These are phyloP conservation scores for Dipodascus geniculatus DNA, from an alignment of 805 yeast genomes.

Conservation along the genomic window DNA sequence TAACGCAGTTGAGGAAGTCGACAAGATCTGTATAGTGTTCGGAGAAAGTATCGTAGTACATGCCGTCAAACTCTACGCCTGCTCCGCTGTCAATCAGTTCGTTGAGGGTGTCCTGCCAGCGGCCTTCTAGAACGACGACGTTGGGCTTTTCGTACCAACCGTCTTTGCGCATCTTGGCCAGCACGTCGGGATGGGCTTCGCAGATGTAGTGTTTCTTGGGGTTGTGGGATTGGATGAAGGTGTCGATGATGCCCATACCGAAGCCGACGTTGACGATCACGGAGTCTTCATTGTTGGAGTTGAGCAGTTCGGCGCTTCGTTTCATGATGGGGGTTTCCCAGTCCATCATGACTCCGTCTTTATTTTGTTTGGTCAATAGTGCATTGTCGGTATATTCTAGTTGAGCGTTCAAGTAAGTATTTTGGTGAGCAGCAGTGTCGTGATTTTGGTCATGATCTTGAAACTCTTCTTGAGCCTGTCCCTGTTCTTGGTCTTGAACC, in stretches of 20 bases:
- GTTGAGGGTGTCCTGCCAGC: slow-evolving; percentile 82
- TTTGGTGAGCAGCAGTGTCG: slow-evolving; percentile 33
- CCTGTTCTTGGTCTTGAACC: slow-evolving; percentile 10
- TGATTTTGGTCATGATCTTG: slow-evolving; percentile 1
- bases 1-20: slow-evolving; percentile 67
- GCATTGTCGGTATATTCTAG: slow-evolving; percentile 58
- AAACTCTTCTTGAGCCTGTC: slow-evolving; percentile 13
- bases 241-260: slow-evolving; percentile 94
- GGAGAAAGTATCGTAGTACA: slow-evolving; percentile 87
- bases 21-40: slow-evolving; percentile 87
- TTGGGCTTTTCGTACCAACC: slow-evolving; percentile 75
- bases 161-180: slow-evolving; percentile 49
- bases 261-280: slow-evolving; percentile 75
- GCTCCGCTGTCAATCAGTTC: slow-evolving; percentile 44
- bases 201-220: slow-evolving; percentile 75
- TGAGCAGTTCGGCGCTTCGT: slow-evolving; percentile 63
- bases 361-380: slow-evolving; percentile 54
- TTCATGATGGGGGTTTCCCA: slow-evolving; percentile 85
- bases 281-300: slow-evolving; percentile 28
- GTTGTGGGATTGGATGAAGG: slow-evolving; percentile 46
- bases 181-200: slow-evolving; percentile 92
- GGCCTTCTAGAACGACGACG: slow-evolving; percentile 72
- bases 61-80: slow-evolving; percentile 70
- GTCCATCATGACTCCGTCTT: slow-evolving; percentile 96
- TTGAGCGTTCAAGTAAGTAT: slow-evolving; percentile 51